Evolutionary conservation across 257 asterid genomes (phyloP).

Genomic region (Vinca minor): DNA sequence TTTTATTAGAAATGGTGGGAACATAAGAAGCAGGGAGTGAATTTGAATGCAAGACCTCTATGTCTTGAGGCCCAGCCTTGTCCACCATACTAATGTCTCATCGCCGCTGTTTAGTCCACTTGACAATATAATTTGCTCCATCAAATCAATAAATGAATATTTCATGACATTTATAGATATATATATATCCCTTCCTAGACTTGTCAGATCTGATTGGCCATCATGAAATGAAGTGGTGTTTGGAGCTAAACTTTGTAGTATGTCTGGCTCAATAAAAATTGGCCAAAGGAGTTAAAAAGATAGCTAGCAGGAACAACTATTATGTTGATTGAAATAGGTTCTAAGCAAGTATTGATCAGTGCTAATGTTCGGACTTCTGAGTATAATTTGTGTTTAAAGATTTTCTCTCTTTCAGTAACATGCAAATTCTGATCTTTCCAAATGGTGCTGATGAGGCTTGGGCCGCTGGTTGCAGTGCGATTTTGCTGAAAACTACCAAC

Average conservation of each 20-base stretch:
- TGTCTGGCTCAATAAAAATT: not conserved
- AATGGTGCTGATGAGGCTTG: constrained; percentile 58
- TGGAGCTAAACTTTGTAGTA: not conserved
- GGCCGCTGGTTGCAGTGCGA: constrained; percentile 99
- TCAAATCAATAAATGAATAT: too few species aligned
- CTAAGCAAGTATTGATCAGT: not conserved
- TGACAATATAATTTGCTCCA: not conserved
- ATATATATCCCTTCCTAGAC: too few species aligned
- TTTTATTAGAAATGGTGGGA: too few species aligned
- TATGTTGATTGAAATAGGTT: not conserved
- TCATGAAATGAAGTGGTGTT: not conserved
- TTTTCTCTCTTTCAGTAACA: not conserved
- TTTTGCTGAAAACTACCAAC: constrained; percentile 75
- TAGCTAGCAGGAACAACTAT: not conserved
- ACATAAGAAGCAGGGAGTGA: too few species aligned
- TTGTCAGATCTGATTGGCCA: too few species aligned
- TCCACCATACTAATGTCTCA: too few species aligned
- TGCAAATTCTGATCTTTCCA: not conserved
- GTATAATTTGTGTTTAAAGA: not conserved
- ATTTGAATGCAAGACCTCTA: too few species aligned
- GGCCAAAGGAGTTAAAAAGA: not conserved
- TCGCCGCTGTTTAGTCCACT: not conserved
- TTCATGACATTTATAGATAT: too few species aligned
- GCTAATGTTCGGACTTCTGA: not conserved
- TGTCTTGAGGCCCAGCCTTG: too few species aligned